Percentiles rank a stretch among this genome's conserved stretches.
These are phyloP conservation scores for Sugiyamaella pinicola DNA, from an alignment of 1,139 yeast genomes.

Conservation along the genomic window DNA sequence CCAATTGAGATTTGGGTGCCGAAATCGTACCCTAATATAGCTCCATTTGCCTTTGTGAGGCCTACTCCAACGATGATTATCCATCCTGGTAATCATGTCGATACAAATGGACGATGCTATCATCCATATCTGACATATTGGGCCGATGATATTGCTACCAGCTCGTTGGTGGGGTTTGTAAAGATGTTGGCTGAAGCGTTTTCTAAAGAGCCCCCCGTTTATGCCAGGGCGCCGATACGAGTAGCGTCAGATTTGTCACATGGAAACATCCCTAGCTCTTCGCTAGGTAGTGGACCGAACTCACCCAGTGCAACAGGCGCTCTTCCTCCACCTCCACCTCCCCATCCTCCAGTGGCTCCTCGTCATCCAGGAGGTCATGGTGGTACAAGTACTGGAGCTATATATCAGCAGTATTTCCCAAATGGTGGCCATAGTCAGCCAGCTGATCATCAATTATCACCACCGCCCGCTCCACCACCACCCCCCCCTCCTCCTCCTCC, in stretches of 20 bases:
- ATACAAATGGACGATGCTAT: slow-evolving; percentile 71
- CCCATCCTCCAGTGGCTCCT: slow-evolving; percentile 1
- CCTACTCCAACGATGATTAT: slow-evolving; percentile 54
- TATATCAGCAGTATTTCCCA: not conserved
- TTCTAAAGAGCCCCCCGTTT: slow-evolving; percentile 54
- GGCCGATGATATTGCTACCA: slow-evolving; percentile 44
- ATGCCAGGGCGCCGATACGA: slow-evolving; percentile 45
- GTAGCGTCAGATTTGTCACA: slow-evolving; percentile 3
- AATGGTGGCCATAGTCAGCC: slow-evolving; percentile 9
- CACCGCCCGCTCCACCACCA: slow-evolving; percentile 8
- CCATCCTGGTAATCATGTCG: slow-evolving; percentile 68
- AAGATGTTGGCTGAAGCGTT: slow-evolving; percentile 48
- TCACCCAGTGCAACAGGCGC: not conserved
- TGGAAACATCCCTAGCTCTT: not conserved
- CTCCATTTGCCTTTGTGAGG: slow-evolving; percentile 65
- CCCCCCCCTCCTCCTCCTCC: slow-evolving; percentile 14
- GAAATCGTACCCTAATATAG: slow-evolving; percentile 59
- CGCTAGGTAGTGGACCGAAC: no score
- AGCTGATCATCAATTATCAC: not conserved
- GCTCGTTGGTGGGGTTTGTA: slow-evolving; percentile 47
- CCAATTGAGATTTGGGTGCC: slow-evolving; percentile 83
- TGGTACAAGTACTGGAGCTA: not conserved
- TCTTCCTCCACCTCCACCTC: slow-evolving; percentile 12
- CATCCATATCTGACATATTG: slow-evolving; percentile 69
- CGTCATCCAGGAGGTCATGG: not conserved